Evolutionary conservation across 345 rosid genomes (phyloP).

Genomic region (Cardamine resedifolia): DNA sequence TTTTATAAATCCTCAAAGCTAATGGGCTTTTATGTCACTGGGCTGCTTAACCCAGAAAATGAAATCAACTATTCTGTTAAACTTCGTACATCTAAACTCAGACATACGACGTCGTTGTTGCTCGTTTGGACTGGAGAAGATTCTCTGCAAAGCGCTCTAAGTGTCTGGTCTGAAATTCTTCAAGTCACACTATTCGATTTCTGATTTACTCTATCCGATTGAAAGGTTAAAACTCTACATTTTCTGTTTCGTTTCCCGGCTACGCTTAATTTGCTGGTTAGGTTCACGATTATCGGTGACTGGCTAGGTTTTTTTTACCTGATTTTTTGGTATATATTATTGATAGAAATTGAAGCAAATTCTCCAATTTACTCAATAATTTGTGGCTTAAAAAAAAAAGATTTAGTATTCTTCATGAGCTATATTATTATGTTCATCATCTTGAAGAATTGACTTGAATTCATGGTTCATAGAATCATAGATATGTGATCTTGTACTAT

Average conservation of each 20-base stretch:
- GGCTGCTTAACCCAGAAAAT: neutral
- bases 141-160: neutral
- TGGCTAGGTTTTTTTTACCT: neutral
- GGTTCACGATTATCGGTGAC: neutral
- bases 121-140: neutral
- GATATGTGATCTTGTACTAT: neutral
- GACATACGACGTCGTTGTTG: neutral
- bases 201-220: constrained; percentile 7
- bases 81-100: neutral
- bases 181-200: neutral
- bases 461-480: neutral
- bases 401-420: neutral
- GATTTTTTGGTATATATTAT: neutral
- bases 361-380: neutral
- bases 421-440: neutral
- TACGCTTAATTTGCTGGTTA: neutral
- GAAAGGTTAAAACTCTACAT: neutral
- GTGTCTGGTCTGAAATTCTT: constrained; percentile 17
- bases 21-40: neutral
- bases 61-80: neutral
- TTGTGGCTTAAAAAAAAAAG: neutral
- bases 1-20: neutral
- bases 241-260: neutral
- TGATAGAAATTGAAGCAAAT: neutral
- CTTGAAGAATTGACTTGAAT: neutral